Conservation (phyloP, 140 eudicot species). For the Oenanthe javanica region DNA sequence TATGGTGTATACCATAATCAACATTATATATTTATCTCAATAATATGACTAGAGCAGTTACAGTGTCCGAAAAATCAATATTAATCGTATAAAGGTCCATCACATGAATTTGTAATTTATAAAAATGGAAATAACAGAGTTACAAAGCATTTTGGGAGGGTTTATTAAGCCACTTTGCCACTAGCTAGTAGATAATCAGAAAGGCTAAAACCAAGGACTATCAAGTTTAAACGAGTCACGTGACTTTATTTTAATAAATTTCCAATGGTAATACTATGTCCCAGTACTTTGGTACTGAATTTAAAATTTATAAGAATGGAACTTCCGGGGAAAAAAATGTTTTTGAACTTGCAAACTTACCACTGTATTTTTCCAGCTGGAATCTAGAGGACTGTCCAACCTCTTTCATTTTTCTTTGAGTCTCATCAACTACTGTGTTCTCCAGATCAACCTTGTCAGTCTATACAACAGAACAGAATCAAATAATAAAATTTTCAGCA, state of each 20-base stretch:
- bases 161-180: neutral
- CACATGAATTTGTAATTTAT: neutral
- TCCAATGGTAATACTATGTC: neutral
- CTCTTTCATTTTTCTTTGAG: constrained; percentile 61
- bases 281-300: neutral
- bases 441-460: constrained; percentile 97
- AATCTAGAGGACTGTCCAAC: constrained; percentile 45
- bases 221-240: neutral
- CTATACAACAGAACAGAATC: constrained; percentile 34
- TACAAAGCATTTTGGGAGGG: neutral
- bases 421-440: constrained; percentile 94
- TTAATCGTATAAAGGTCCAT: neutral
- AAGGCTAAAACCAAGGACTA: neutral
- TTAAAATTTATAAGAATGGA: neutral
- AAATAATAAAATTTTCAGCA: neutral
- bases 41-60: neutral
- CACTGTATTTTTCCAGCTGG: constrained; percentile 65
- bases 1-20: neutral
- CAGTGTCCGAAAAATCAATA: neutral
- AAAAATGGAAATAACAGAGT: neutral
- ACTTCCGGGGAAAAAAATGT: neutral
- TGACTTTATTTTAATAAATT: neutral
- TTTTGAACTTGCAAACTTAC: constrained; percentile 29
- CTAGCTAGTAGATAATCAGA: neutral
- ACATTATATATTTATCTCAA: neutral